Evolutionary conservation across 2,329 filamentous ascomycete species (phyloP), one percentile per base, ranked within the genome.

Genomic region (Aplosporella prunicola): DNA sequence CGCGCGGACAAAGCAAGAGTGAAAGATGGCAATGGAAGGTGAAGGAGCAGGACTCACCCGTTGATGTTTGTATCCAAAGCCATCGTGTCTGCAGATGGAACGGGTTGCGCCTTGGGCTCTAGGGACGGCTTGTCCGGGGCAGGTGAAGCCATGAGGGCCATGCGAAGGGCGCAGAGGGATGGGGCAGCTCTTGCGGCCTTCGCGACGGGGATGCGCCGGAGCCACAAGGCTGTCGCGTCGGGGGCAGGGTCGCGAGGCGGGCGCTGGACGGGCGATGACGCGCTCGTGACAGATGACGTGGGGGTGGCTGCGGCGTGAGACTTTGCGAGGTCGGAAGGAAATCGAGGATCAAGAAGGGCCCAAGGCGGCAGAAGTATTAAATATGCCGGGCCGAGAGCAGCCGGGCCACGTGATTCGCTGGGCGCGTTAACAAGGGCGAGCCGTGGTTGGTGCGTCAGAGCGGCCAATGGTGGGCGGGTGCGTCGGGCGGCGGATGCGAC

Each of bases 1-100:
- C 32, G 31, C 43, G 42, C 48, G 43, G 38, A 42, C 38, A 43
- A 45, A 35, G 41, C 35, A 39, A 41, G 15, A 25, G 15, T 18
- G 29, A 15, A 39, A 20, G 20, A 22, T 15, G 28, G 24, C 43
- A 39, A 39, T 35, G 38, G n/a, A n/a, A 33, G 42, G 40, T 45
- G 51, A 46, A 48, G 41, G 49, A 54, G 50, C 51, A 46, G 54
- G 52, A 72, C 74, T 71, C 64, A 79, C 76, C 73, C 73, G 54
- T 78, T 75, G 50, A 71, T 61, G 29, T 69, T 64, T 43, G 61
- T 56, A 50, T 74, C 65, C 40, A 73, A 60, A 42, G 68, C 64
- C 67, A 72, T 72, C 48, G 63, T 64, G 50, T 67, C 65, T 51
- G 61, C 57, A 50, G 63, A 58, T 56, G 59, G 48, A 47, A 54